These are phyloP conservation scores for Silene noctiflora DNA, from an alignment of 179 eudicot species.

Conservation along the genomic window DNA sequence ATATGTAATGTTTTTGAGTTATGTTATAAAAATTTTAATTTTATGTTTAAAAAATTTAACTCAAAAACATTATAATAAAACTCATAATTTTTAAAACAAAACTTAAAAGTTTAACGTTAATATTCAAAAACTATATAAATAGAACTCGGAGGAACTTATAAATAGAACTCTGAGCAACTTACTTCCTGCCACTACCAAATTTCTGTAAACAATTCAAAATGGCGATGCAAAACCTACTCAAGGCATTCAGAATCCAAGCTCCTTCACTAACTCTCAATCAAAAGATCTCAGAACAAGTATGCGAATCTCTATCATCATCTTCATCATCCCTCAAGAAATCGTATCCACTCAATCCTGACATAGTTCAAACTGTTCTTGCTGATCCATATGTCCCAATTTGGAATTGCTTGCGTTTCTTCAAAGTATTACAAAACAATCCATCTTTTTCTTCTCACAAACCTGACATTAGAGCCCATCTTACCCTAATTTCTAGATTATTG, in stretches of 20 bases:
- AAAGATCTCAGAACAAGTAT: constrained; percentile 34
- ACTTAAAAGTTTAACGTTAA: too few species aligned
- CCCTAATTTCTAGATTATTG: constrained; percentile 53
- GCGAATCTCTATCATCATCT: constrained; percentile 37
- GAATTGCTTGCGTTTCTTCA: constrained; percentile 59
- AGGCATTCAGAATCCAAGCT: constrained; percentile 19
- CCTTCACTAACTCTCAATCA: constrained; percentile 20
- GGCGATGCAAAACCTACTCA: constrained; percentile 24
- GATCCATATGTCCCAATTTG: constrained; percentile 45
- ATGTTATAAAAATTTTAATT: too few species aligned
- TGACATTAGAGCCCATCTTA: constrained; percentile 41
- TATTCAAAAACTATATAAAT: too few species aligned
- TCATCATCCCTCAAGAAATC: constrained; percentile 16
- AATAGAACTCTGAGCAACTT: neutral
- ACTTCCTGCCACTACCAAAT: neutral
- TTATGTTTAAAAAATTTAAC: too few species aligned
- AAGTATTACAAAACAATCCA: constrained; percentile 37
- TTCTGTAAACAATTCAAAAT: constrained; percentile 7
- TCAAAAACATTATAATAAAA: too few species aligned
- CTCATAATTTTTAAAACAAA: too few species aligned
- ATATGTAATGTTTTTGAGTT: too few species aligned
- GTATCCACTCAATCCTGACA: constrained; percentile 35
- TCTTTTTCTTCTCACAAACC: constrained; percentile 38
- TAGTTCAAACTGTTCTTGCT: constrained; percentile 55
- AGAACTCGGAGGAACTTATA: too few species aligned